phyloP scores from a whole-genome alignment of 1,284 basidiomycete species.

The Phellopilus nigrolimitatus region DNA sequence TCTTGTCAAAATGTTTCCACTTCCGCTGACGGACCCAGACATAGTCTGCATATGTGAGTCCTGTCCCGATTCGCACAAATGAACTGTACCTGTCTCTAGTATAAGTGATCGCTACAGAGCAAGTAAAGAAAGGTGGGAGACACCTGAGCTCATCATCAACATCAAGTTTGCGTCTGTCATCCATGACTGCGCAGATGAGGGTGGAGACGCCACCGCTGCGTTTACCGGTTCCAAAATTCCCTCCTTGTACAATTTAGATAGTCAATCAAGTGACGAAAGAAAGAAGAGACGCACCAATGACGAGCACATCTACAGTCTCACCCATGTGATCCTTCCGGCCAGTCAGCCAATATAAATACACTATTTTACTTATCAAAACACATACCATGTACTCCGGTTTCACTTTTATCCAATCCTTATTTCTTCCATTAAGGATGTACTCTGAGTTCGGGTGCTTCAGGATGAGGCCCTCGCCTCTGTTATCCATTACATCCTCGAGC shows the following conservation, averaged over 20 bases:
- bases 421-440: slow-evolving; percentile 82
- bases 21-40: slow-evolving; percentile 71
- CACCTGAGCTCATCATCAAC: slow-evolving; percentile 62
- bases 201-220: slow-evolving; percentile 79
- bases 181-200: slow-evolving; percentile 71
- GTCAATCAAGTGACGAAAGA: slow-evolving; percentile 9
- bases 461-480: slow-evolving; percentile 86
- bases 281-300: slow-evolving; percentile 60
- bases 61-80: slow-evolving; percentile 85
- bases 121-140: slow-evolving; percentile 6
- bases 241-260: slow-evolving; percentile 39
- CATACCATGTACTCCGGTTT: slow-evolving; percentile 92
- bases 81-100: slow-evolving; percentile 53
- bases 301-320: slow-evolving; percentile 84
- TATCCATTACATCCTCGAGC: slow-evolving; percentile 79
- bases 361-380: slow-evolving; percentile 16
- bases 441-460: slow-evolving; percentile 79
- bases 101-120: slow-evolving; percentile 12
- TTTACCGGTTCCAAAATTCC: slow-evolving; percentile 68
- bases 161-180: slow-evolving; percentile 55
- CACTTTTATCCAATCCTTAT: slow-evolving; percentile 88
- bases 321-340: slow-evolving; percentile 72
- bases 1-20: slow-evolving; percentile 70
- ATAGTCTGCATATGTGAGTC: slow-evolving; percentile 80
- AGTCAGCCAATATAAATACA: not conserved